phyloP scores from a whole-genome alignment of 164 flowering plant genomes.

The Stephania cephalantha region DNA sequence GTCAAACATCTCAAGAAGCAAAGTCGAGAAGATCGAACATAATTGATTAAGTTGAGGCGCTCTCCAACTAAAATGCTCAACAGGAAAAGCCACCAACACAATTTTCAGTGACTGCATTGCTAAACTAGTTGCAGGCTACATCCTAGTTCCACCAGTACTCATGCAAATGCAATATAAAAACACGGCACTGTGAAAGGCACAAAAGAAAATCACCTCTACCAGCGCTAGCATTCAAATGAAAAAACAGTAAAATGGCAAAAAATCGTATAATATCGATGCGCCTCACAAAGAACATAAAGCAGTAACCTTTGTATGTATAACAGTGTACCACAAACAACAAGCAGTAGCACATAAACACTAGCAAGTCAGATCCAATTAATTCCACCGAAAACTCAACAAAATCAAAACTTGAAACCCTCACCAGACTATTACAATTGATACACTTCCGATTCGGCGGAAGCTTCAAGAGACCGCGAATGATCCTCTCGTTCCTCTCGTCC shows the following conservation, averaged over 20 bases:
- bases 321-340: not conserved
- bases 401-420: constrained; percentile 16
- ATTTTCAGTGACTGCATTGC: not conserved
- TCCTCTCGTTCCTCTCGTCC: constrained; percentile 84
- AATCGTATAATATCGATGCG: not conserved
- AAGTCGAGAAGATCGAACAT: no score
- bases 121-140: not conserved
- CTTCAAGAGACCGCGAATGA: constrained; percentile 86
- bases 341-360: not conserved
- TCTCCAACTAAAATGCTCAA: no score
- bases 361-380: not conserved
- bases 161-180: not conserved
- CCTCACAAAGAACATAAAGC: not conserved
- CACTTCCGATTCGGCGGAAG: constrained; percentile 93
- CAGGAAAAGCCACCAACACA: not conserved
- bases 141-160: not conserved
- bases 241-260: not conserved
- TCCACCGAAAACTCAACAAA: not conserved
- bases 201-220: not conserved
- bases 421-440: constrained; percentile 89
- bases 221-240: not conserved
- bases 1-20: no score
- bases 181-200: not conserved
- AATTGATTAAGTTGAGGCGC: no score
- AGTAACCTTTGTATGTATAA: not conserved